Base-by-base conservation (phyloP, 768 basidiomycete genomes). In the Lenzites betulinus region DNA sequence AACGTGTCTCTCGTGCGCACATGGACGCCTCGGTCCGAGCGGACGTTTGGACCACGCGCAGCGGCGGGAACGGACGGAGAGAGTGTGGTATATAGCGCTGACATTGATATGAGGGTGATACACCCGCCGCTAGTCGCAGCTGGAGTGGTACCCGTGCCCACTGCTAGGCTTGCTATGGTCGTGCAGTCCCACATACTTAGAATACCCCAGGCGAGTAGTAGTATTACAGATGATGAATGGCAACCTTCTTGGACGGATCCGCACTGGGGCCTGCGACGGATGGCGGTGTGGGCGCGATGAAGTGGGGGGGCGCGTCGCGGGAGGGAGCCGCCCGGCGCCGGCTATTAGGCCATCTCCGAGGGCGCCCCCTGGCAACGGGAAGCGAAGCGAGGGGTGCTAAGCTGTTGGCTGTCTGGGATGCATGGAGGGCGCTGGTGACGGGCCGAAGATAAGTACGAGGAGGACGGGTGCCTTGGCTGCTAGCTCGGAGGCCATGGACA, bases 41-140 rank as follows among this genome's bases (percentile, higher is more conserved):
- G 30, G 30, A 33, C 20, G 44, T 22, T 23, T 22, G 7, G 44
- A 13, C 7, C 11, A 2, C 42, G 23, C 22, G 44, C 43, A 22
- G 20, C 16, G 20, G 44, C 56, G 47, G 50, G 25, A 5, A 22
- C 42, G 28, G 56, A 52, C 51, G 51, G 30, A 52, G 58, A 42
- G 7, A 44, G 54, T 2, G 47, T 55, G 22, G 53, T 35, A 39
- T 39, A 39, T 23, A 39, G 38, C 6, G 12, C 44, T n/a, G n/a
- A n/a, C n/a, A n/a, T 22, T 23, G 23, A n/a, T 51, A 51, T 25
- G 51, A 39, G 7, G 3, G 36, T 39, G 51, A 51, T 25, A 51
- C 49, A 30, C 3, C 15, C 28, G 7, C 5, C 11, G 6, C 16
- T 33, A 33, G 30, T 33, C 30, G 30, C 30, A 33, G 30, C 30